These are phyloP conservation scores for Themeda triandra DNA, from an alignment of 176 grass and related monocot genomes.

Conservation along the genomic window DNA sequence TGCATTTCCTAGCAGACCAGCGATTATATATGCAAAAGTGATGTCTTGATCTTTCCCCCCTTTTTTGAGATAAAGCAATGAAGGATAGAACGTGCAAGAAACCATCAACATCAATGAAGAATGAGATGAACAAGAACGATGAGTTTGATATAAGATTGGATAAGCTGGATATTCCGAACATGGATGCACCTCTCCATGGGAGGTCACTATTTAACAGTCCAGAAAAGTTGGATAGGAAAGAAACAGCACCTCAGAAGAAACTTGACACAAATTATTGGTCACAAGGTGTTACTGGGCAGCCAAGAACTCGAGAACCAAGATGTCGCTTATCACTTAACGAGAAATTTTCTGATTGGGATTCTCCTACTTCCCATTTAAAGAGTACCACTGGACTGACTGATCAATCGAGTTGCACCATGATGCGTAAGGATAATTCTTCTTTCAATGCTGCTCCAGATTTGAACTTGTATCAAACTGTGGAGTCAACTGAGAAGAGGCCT, in stretches of 20 bases:
- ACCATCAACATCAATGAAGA: conserved; percentile 30
- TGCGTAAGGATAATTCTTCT: conserved; percentile 25
- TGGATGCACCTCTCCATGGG: conserved; percentile 34
- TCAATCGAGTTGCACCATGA: conserved; percentile 10
- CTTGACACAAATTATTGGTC: conserved; percentile 35
- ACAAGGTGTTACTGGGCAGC: conserved; percentile 14
- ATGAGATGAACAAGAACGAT: conserved; percentile 35
- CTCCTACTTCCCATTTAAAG: conserved; percentile 31
- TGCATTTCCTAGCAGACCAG: conserved; percentile 13
- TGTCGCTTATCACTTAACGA: conserved; percentile 44
- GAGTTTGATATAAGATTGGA: conserved; percentile 31
- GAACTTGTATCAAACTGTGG: conserved; percentile 19
- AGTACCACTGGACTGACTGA: conserved; percentile 13
- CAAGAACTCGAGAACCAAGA: conserved; percentile 38
- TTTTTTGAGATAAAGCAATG: conserved; percentile 25
- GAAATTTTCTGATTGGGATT: conserved; percentile 41
- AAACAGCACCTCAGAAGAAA: conserved; percentile 21
- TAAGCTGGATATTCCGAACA: conserved; percentile 39
- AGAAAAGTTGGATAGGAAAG: conserved; percentile 29
- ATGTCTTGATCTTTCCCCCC: neutral
- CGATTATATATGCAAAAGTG: neutral
- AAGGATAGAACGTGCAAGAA: conserved; percentile 34
- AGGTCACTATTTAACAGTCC: conserved; percentile 20
- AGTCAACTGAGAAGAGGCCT: conserved; percentile 33
- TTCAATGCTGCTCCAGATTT: conserved; percentile 27